These are phyloP conservation scores for Metschnikowia corniflorae DNA, from an alignment of 805 yeast genomes.

Conservation along the genomic window DNA sequence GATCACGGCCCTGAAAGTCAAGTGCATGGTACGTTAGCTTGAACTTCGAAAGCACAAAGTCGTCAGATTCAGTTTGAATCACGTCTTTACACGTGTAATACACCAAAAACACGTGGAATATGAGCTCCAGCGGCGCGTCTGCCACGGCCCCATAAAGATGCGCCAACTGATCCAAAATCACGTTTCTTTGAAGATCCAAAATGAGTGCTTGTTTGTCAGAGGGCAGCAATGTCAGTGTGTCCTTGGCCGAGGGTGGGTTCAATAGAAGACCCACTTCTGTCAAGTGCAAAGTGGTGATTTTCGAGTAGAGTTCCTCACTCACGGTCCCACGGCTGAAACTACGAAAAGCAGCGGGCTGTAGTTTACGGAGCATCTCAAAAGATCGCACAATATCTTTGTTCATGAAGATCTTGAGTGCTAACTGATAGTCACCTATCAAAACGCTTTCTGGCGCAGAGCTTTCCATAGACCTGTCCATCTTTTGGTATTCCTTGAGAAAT, in stretches of 20 bases:
- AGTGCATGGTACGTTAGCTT: conserved; percentile 12
- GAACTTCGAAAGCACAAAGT: conserved; percentile 13
- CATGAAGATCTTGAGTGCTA: conserved; percentile 38
- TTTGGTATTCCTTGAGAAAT: no score
- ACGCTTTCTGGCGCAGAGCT: conserved; percentile 14
- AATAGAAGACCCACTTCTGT: conserved; percentile 31
- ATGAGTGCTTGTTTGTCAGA: conserved; percentile 12
- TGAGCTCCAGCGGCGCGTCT: conserved; percentile 30
- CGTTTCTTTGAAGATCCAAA: conserved; percentile 17
- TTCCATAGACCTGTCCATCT: no score
- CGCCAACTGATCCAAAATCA: conserved; percentile 18
- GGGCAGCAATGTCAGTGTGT: conserved; percentile 7
- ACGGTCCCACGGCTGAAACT: conserved; percentile 24
- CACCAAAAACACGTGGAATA: conserved; percentile 31
- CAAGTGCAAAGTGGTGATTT: conserved; percentile 34
- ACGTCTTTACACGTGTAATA: conserved; percentile 25
- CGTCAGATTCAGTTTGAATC: conserved; percentile 10
- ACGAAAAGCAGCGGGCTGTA: conserved; percentile 21
- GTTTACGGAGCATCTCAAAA: conserved; percentile 22
- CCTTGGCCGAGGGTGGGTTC: conserved; percentile 5
- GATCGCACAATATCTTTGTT: conserved; percentile 36
- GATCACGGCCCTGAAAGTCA: conserved; percentile 5
- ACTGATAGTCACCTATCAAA: conserved; percentile 22
- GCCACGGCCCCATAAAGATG: conserved; percentile 20
- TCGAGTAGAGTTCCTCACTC: conserved; percentile 28